Evolutionary conservation across 2,329 filamentous ascomycete genomes (phyloP).

Genomic region (Botrytis deweyae): DNA sequence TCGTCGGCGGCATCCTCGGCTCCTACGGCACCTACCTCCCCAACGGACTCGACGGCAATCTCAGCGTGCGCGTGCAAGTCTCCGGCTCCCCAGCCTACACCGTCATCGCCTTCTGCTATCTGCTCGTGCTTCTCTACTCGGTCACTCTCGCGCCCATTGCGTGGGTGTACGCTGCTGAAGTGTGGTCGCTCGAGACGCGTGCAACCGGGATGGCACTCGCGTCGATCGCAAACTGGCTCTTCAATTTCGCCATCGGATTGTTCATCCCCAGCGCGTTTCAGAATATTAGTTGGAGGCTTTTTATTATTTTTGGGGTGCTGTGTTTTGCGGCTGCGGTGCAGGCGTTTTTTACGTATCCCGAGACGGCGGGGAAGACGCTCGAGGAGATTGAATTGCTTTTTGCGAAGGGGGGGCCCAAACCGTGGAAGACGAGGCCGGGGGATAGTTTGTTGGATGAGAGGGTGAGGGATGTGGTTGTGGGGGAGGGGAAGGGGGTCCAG

Average conservation of each 20-base stretch:
- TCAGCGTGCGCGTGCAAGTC: conserved; percentile 55
- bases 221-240: conserved; percentile 55
- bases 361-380: conserved; percentile 39
- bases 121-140: conserved; percentile 63
- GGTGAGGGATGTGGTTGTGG: conserved; percentile 26
- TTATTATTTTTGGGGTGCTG: conserved; percentile 50
- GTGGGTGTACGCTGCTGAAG: conserved; percentile 66
- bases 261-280: conserved; percentile 58
- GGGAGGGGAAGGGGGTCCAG: neutral
- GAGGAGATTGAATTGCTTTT: conserved; percentile 42
- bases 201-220: conserved; percentile 59
- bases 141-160: conserved; percentile 62
- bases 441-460: conserved; percentile 26
- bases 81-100: conserved; percentile 54
- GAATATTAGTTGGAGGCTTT: conserved; percentile 57
- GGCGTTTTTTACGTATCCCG: conserved; percentile 38
- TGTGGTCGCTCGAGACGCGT: conserved; percentile 61
- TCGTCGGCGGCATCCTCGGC: conserved; percentile 47
- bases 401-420: conserved; percentile 23
- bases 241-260: conserved; percentile 60
- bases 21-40: conserved; percentile 45
- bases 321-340: conserved; percentile 45
- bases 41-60: conserved; percentile 45
- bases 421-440: conserved; percentile 33
- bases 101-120: conserved; percentile 64